Evolutionary conservation across 306 rosid species (phyloP), one percentile per base, ranked within the genome.

Genomic region (Bauhinia variegata): DNA sequence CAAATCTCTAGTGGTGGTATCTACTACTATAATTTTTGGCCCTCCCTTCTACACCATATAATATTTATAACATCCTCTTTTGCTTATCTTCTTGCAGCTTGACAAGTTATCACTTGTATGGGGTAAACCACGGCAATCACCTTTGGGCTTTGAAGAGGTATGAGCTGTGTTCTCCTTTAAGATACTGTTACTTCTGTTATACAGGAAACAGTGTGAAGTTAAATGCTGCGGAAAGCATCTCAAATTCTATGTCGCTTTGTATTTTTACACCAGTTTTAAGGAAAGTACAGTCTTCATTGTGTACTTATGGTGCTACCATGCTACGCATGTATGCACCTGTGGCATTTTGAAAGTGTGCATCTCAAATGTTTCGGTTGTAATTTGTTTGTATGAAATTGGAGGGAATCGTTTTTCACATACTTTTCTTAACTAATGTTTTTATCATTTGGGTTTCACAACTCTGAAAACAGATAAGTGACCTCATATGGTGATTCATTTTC

Each of bases 51-150:
- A 61, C 65, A 47, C 47, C 50, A n/a, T 39, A 54, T 30, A 39
- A 14, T 75, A 47, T 8, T 60, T 31, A 19, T 46, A 33, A 70
- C 34, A 19, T 62, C 43, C 13, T 70, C 54, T 64, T 60, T 65
- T 70, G 39, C 53, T 60, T 70, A 62, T 60, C 54, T 58, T 55
- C 50, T 70, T 59, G 69, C 95, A 95, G 99, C 79, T 90, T 71
- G 95, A 90, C 42, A 83, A 85, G 28, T 47, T 80, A 64, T 76
- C 92, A 23, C 75, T 90, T 28, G 91, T 84, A 34, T 95, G 97
- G 99, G 96, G 97, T 68, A 90, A 95, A 73, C 97, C 95, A 11
- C 88, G 99, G 41, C 92, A 83, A 67, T 71, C 89, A 49, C 91
- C 99, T 56, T 81, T 95, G 73, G 90, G 80, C 52, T 72, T 83